Evolutionary conservation across 768 basidiomycete genomes (phyloP).

Genomic region (Lactarius quietus): DNA sequence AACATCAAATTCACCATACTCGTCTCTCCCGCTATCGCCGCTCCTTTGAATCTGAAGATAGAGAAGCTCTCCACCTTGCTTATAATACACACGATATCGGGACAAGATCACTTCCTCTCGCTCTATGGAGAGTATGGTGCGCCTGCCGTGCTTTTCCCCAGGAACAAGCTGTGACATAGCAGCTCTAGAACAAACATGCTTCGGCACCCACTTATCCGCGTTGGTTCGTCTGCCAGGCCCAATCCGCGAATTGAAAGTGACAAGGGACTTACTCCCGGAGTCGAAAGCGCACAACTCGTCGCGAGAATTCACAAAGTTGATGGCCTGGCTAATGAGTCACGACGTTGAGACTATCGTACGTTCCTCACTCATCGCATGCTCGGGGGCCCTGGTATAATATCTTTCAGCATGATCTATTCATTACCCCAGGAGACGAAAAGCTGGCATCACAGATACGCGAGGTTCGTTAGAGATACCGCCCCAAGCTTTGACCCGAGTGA

Average conservation of each 20-base stretch:
- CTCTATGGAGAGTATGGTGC: conserved; percentile 64
- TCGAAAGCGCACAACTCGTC: conserved; percentile 60
- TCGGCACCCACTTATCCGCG: conserved; percentile 56
- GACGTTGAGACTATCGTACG: conserved; percentile 38
- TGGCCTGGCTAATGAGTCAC: conserved; percentile 76
- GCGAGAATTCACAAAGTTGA: conserved; percentile 64
- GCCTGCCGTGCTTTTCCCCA: background rate
- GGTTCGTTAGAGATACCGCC: conserved; percentile 36
- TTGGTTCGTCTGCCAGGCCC: conserved; percentile 61
- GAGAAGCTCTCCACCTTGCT: conserved; percentile 54
- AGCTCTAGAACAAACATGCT: conserved; percentile 66
- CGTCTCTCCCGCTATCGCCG: conserved; percentile 50
- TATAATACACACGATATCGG: conserved; percentile 66
- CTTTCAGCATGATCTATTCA: conserved; percentile 51
- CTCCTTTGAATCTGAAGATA: conserved; percentile 49
- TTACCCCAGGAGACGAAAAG: conserved; percentile 41
- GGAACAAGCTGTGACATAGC: background rate
- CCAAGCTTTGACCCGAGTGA: background rate
- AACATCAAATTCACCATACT: conserved; percentile 48
- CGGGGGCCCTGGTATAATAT: background rate
- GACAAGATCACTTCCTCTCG: conserved; percentile 70
- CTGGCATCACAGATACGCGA: conserved; percentile 55
- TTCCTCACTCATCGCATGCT: conserved; percentile 25
- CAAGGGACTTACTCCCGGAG: conserved; percentile 46
- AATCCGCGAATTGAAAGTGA: conserved; percentile 46